These are phyloP conservation scores for Dendryphion nanum DNA, from an alignment of 2,329 filamentous ascomycete genomes.

Conservation along the genomic window DNA sequence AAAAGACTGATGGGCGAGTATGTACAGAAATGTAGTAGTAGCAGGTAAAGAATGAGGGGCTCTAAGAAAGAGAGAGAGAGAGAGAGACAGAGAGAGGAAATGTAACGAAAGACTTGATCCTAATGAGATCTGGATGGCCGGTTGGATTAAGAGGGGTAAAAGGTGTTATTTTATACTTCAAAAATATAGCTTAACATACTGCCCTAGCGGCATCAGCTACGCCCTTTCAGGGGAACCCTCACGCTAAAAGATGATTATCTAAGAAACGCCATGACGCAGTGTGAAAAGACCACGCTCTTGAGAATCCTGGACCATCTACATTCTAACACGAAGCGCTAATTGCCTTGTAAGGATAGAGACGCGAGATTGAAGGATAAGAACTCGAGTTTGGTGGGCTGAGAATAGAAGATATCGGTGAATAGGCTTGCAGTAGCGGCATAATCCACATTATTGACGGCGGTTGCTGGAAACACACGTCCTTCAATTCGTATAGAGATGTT, in stretches of 20 bases:
- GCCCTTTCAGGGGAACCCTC: not conserved
- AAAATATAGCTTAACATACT: not conserved
- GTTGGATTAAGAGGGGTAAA: not conserved
- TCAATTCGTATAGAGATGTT: not conserved
- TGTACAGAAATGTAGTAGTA: constrained; percentile 2
- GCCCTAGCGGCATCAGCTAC: not conserved
- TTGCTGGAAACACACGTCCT: constrained; percentile 1
- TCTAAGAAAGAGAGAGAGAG: constrained; percentile 2
- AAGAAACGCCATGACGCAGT: constrained; percentile 4
- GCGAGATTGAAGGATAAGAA: constrained; percentile 3
- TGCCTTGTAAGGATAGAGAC: too few species aligned
- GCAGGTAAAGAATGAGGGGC: constrained; percentile 1
- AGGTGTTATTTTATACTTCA: not conserved
- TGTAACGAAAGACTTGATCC: not conserved
- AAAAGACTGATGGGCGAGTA: not conserved
- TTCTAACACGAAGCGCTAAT: too few species aligned
- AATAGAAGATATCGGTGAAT: constrained; percentile 8
- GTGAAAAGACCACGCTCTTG: constrained; percentile 3
- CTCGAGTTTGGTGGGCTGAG: constrained; percentile 4
- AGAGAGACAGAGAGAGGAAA: too few species aligned
- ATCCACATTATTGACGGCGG: constrained; percentile 13
- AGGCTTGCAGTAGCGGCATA: constrained; percentile 13
- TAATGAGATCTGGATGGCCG: not conserved
- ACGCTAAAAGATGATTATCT: too few species aligned
- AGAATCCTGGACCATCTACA: not conserved